These are phyloP conservation scores for Elymus sibiricus DNA, from an alignment of 176 grass and related monocot genomes.

Conservation along the genomic window DNA sequence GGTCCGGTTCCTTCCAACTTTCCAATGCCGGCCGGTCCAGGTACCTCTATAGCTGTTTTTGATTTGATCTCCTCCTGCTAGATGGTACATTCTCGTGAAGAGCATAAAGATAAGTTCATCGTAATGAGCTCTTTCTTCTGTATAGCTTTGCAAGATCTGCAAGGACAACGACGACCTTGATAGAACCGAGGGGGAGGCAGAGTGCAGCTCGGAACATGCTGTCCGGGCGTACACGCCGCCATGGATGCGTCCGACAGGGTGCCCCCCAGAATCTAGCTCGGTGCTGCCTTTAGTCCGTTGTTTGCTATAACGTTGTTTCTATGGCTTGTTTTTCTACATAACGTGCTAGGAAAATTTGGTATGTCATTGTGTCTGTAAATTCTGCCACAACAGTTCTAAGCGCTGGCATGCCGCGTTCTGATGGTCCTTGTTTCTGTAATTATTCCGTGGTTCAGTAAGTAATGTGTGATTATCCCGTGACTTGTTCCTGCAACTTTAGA, in stretches of 20 bases:
- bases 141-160: conserved; percentile 32
- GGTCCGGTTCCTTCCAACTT: conserved; percentile 65
- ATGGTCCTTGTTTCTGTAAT: not conserved
- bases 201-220: conserved; percentile 17
- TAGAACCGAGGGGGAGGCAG: conserved; percentile 15
- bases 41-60: conserved; percentile 13
- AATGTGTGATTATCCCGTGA: not conserved
- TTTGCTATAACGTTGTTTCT: not conserved
- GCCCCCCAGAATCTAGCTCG: conserved; percentile 33
- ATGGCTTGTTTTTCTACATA: not conserved
- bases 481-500: too few species aligned
- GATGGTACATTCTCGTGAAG: not conserved
- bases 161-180: conserved; percentile 59
- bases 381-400: not conserved
- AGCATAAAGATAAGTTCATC: not conserved
- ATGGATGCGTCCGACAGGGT: conserved; percentile 53
- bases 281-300: conserved; percentile 47
- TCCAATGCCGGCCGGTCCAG: conserved; percentile 52
- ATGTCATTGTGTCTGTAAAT: not conserved
- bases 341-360: too few species aligned
- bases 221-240: conserved; percentile 54
- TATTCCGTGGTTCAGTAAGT: not conserved
- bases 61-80: not conserved
- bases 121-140: not conserved
- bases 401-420: not conserved